Conservation (phyloP, 371 early-diverging fungal species). For the Saksenaea oblongispora region DNA sequence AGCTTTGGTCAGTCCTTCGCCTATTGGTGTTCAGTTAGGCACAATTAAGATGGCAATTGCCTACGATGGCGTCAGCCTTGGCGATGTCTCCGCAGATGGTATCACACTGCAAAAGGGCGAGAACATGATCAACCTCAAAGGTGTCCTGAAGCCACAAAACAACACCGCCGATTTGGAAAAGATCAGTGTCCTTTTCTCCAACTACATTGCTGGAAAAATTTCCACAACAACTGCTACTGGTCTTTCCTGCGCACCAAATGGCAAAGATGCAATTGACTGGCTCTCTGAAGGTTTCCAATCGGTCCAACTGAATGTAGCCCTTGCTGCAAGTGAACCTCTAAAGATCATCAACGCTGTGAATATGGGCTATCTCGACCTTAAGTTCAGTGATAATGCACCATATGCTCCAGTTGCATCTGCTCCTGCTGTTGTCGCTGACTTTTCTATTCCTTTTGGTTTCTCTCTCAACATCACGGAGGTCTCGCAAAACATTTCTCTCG, state of each 20-base stretch:
- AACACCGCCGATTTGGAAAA: constrained; percentile 46
- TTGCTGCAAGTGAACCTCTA: constrained; percentile 40
- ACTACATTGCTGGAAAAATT: constrained; percentile 52
- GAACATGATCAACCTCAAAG: constrained; percentile 56
- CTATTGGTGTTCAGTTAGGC: constrained; percentile 62
- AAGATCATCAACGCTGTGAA: constrained; percentile 56
- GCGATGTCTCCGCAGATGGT: constrained; percentile 48
- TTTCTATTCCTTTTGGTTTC: constrained; percentile 61
- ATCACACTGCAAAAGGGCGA: constrained; percentile 49
- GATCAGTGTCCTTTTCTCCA: constrained; percentile 54
- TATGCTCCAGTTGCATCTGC: constrained; percentile 55
- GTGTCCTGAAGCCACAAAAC: constrained; percentile 51
- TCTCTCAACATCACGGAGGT: constrained; percentile 55
- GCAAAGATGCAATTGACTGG: constrained; percentile 58
- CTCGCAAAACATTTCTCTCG: constrained; percentile 51
- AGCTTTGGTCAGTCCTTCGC: constrained; percentile 57
- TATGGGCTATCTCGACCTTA: constrained; percentile 57
- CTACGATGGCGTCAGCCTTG: constrained; percentile 52
- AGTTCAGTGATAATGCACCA: constrained; percentile 47
- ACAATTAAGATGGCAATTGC: constrained; percentile 55
- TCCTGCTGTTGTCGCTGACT: constrained; percentile 52
- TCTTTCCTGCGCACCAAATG: constrained; percentile 62
- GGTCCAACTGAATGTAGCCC: constrained; percentile 52
- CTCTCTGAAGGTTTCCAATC: constrained; percentile 58
- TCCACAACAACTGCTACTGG: constrained; percentile 57